Percentiles rank a stretch among this genome's conserved stretches.
These are phyloP conservation scores for Panicum hallii DNA, from an alignment of 202 grass and related monocot species.

Conservation along the genomic window DNA sequence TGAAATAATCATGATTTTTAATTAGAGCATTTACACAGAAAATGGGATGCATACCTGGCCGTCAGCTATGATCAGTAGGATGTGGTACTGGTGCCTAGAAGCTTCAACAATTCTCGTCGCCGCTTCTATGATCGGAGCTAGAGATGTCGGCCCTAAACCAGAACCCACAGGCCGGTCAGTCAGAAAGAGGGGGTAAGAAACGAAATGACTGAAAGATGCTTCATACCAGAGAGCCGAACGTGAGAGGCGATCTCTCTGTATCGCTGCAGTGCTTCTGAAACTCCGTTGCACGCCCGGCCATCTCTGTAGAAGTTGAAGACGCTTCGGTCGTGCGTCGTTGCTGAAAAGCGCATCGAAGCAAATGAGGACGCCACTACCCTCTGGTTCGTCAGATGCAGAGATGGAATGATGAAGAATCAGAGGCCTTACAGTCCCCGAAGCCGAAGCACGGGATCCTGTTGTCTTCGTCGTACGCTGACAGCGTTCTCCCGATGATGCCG, in stretches of 20 bases:
- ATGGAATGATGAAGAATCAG: not conserved
- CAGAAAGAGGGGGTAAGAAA: not conserved
- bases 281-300: slow-evolving; percentile 33
- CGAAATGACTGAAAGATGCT: not conserved
- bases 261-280: slow-evolving; percentile 50
- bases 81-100: slow-evolving; percentile 52
- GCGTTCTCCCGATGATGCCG: slow-evolving; percentile 47
- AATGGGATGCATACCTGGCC: slow-evolving; percentile 52
- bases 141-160: slow-evolving; percentile 61
- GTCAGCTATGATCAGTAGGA: slow-evolving; percentile 74
- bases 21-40: not conserved
- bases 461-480: slow-evolving; percentile 61
- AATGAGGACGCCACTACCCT: not conserved
- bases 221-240: slow-evolving; percentile 52
- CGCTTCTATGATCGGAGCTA: slow-evolving; percentile 68
- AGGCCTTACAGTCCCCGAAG: slow-evolving; percentile 64
- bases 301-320: slow-evolving; percentile 65
- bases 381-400: not conserved
- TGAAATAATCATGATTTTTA: not conserved
- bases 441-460: slow-evolving; percentile 69
- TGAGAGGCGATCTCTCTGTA: slow-evolving; percentile 53
- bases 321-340: slow-evolving; percentile 50
- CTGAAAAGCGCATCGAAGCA: slow-evolving; percentile 23
- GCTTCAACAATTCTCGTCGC: slow-evolving; percentile 50
- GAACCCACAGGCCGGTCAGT: not conserved